Evolutionary conservation across 192 early-diverging fungal species (phyloP), one percentile per base, ranked within the genome.

Genomic region (Coemansia umbellata): DNA sequence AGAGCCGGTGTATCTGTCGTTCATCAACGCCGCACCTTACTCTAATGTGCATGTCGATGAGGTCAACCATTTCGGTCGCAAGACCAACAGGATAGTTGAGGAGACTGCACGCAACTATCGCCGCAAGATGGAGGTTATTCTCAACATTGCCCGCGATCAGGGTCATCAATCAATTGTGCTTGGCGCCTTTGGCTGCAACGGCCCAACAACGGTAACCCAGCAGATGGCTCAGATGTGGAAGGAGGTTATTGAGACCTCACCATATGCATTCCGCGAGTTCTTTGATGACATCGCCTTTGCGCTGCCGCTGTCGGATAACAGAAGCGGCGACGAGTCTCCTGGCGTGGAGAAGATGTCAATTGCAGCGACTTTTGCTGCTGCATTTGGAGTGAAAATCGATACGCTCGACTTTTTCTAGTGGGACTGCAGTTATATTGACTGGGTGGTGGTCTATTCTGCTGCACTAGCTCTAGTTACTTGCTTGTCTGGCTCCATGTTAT

Each of bases 241-340:
- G 53, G 72, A 75, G 48, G 72, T 75, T 18, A 65, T 75, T 27
- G 64, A 75, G 53, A 65, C 60, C 24, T 69, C 65, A 53, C 64
- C 64, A 30, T 75, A 69, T 33, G 72, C 65, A 7, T 75, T 69
- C 62, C 65, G 65, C 48, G 72, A 75, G 58, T 75, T 65, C 61
- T 75, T 75, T 57, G 72, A 75, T 45, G 65, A 75, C 45, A 75
- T 75, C 22, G 31, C 72, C 15, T 75, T 75, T 60, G 72, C 72
- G 3, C 42, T 75, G 27, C 64, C 66, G 9, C 41, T 40, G 5
- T 24, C 50, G 30, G 59, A 66, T 31, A 55, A 50, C 30, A 18
- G 36, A 23, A 15, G 21, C 28, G 64, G 55, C 37, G 64, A 74
- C 40, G 71, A 66, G 31, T 59, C 59, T 9, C 64, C 71, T 9